These are phyloP conservation scores for Osmozyma mogii DNA, from an alignment of 805 yeast species.

Conservation along the genomic window DNA sequence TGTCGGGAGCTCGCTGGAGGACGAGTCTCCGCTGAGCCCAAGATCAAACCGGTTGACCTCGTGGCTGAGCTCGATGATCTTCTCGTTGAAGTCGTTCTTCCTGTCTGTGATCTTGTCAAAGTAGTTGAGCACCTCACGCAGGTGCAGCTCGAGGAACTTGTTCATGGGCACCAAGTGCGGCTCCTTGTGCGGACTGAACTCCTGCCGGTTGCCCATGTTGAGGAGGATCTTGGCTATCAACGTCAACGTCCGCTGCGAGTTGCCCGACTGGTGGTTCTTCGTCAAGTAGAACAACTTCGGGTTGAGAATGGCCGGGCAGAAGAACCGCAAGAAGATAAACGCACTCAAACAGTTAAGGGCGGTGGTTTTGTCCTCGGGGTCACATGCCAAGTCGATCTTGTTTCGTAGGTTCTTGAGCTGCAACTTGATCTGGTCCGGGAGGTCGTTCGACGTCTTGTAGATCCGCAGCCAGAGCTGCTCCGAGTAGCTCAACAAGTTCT, in stretches of 20 bases:
- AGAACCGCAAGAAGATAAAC: constrained; percentile 61
- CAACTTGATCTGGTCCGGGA: constrained; percentile 59
- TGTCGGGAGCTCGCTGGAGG: constrained; percentile 54
- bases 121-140: constrained; percentile 55
- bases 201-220: constrained; percentile 68
- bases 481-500: constrained; percentile 42
- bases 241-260: constrained; percentile 70
- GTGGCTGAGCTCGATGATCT: constrained; percentile 47
- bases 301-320: constrained; percentile 87
- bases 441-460: constrained; percentile 58
- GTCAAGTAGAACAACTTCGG: constrained; percentile 79
- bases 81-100: constrained; percentile 57
- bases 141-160: constrained; percentile 51
- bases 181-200: constrained; percentile 73
- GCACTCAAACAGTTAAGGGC: constrained; percentile 75
- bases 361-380: constrained; percentile 43
- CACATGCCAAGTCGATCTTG: constrained; percentile 55
- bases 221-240: constrained; percentile 72
- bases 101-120: constrained; percentile 65
- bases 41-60: constrained; percentile 50
- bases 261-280: constrained; percentile 61
- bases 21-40: constrained; percentile 42
- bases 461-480: constrained; percentile 62
- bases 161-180: constrained; percentile 72
- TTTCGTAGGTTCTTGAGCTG: constrained; percentile 58